These are phyloP conservation scores for Cordyceps tenuipes DNA, from an alignment of 2,329 filamentous ascomycete genomes.

Conservation along the genomic window DNA sequence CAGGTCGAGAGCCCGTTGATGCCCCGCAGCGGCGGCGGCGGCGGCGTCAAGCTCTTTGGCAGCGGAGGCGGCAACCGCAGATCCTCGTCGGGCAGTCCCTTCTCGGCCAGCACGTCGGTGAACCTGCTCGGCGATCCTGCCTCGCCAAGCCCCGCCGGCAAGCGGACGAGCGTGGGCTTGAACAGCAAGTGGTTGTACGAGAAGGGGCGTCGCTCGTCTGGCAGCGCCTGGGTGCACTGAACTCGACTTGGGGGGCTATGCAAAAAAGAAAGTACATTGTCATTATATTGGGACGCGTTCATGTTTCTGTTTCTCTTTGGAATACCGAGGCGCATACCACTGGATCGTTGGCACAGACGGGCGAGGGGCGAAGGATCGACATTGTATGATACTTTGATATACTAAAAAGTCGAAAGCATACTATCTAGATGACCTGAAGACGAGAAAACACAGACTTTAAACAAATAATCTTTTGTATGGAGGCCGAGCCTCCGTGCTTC, in stretches of 20 bases:
- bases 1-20: slow-evolving; percentile 45
- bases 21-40: slow-evolving; percentile 47
- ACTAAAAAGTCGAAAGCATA: neutral
- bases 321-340: neutral
- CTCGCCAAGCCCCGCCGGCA: slow-evolving; percentile 62
- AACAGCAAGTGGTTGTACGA: slow-evolving; percentile 97
- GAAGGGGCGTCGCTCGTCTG: slow-evolving; percentile 54
- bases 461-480: neutral
- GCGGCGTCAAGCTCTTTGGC: neutral
- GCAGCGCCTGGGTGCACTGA: slow-evolving; percentile 33
- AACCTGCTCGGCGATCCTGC: slow-evolving; percentile 50
- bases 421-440: slow-evolving; percentile 6
- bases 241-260: no score
- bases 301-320: neutral
- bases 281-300: neutral
- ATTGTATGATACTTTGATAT: neutral
- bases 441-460: neutral
- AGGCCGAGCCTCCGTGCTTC: neutral
- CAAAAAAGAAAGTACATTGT: neutral
- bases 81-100: slow-evolving; percentile 47
- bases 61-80: slow-evolving; percentile 18
- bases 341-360: neutral
- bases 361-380: neutral
- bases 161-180: slow-evolving; percentile 65
- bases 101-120: slow-evolving; percentile 39